Base-by-base conservation (phyloP, 495 filamentous ascomycete genomes). In the Oleoguttula mirabilis region DNA sequence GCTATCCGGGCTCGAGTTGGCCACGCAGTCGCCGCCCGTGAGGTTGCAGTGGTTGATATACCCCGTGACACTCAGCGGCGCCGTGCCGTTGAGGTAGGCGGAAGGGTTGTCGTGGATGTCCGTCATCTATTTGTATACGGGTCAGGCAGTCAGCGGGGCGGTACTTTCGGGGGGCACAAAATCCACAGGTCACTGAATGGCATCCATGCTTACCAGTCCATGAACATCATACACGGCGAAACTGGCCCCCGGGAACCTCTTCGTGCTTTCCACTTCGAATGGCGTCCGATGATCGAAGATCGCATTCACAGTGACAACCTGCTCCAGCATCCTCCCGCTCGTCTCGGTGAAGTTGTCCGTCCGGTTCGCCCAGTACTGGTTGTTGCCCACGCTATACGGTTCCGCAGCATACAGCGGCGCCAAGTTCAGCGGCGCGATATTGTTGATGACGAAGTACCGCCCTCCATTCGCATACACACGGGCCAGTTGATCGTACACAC, bases 391-490 rank as follows among this genome's bases (percentile, higher is more conserved):
- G 10, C 12, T 7, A 7, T 35, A 35, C 10, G 32, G 16, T 0
- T 66, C 59, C 4, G 62, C 57, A 1, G 70, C 70, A 49, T 83
- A 84, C 34, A 76, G 56, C 17, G 80, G 79, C 3, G 68, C 54
- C 15, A 75, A 57, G 37, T 85, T 62, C 50, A 85, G 56, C 0
- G 82, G 79, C 3, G 67, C 72, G 19, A 69, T 52, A 53, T 81
- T 84, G 54, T 80, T 65, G 33, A 86, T 58, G 3, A 83, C 75
- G 52, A 85, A 86, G 42, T 74, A 72, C 10, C 79, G 66, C 0
- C 71, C 80, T 5, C 81, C 80, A 30, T 70, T 68, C 30, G 61
- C 57, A 62, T 84, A 81, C 1, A 86, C 64, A 23, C 36, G 37
- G 43, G 77, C 70, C 34, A 84, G 66, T 0, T 64, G 60, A 3